Conservation (phyloP, 2,329 filamentous ascomycete genomes). For the Stemphylium vesicarium region DNA sequence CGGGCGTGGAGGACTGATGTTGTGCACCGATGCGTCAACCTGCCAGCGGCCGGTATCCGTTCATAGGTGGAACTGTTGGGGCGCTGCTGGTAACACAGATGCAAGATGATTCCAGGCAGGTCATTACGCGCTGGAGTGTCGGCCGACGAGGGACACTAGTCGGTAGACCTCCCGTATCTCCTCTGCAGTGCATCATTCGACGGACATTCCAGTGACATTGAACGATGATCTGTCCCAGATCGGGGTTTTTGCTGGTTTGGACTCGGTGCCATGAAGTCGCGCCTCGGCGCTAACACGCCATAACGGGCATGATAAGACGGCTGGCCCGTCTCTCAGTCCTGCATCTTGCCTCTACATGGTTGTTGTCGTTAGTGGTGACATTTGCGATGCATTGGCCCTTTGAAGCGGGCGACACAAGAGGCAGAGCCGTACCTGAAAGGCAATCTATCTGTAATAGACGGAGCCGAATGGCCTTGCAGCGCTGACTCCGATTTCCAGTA, state of each 20-base stretch:
- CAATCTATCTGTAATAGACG: slow-evolving; percentile 6
- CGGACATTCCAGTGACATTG: slow-evolving; percentile 18
- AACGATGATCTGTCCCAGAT: background rate
- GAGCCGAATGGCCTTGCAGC: slow-evolving; percentile 8
- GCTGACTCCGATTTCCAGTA: slow-evolving; percentile 5
- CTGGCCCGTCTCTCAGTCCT: background rate
- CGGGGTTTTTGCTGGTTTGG: background rate
- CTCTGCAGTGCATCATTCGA: slow-evolving; percentile 5
- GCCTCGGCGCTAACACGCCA: background rate
- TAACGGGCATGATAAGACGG: background rate
- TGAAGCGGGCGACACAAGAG: slow-evolving; percentile 9
- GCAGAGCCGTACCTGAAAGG: slow-evolving; percentile 3
- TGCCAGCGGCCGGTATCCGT: slow-evolving; percentile 29
- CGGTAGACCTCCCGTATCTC: slow-evolving; percentile 17
- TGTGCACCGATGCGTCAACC: slow-evolving; percentile 34
- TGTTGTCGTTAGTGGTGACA: slow-evolving; percentile 7
- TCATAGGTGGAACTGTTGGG: slow-evolving; percentile 42
- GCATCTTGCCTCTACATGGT: slow-evolving; percentile 5
- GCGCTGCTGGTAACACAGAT: slow-evolving; percentile 30
- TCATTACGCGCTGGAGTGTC: slow-evolving; percentile 15
- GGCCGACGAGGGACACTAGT: slow-evolving; percentile 18
- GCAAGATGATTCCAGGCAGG: slow-evolving; percentile 23
- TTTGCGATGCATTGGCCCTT: slow-evolving; percentile 11
- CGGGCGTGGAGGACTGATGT: slow-evolving; percentile 22
- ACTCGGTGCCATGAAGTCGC: slow-evolving; percentile 7